Base-by-base conservation (phyloP, 192 early-diverging fungal species). In the Podila horticola region DNA sequence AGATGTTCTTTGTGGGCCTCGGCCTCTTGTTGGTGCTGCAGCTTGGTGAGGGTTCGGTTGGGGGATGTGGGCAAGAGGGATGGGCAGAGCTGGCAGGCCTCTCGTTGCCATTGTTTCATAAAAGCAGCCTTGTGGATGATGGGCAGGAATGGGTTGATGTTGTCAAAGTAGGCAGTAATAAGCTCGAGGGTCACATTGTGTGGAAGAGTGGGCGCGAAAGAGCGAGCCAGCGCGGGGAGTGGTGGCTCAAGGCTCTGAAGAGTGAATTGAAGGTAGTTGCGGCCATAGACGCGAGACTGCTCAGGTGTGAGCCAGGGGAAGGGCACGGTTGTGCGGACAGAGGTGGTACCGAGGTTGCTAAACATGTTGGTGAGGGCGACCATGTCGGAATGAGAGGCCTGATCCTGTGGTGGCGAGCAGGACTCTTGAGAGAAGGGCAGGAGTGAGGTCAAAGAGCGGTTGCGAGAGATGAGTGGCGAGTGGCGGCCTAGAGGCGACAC, bases 251-350 rank as follows among this genome's bases (percentile, higher is more conserved):
- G 60, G 26, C 70, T 72, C 11, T 72, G 58, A n/a, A 52, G 57
- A 0, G 76, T 52, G 55, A 79, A 79, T 58, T 79, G 76, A 2
- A 79, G 76, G 52, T 79, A 68, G 66, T 79, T 79, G 65, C 76
- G 76, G 28, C 76, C 76, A 22, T 79, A 79, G 28, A 67, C 69
- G 11, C 62, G 76, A 12, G 76, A 79, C 38, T 79, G 76, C 49
- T 79, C 76, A 15, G 76, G 76, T 3, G 76, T 67, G 41, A 79
- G 70, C 76, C 76, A 79, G 48, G 76, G 76, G 66, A 79, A 79
- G 7, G 76, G 76, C 9, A 79, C 76, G 8, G 76, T 79, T 1
- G 76, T 79, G 24, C 76, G 64, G 24, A 72, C 68, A 41, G 76
- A 79, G 7, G 76, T 79, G 12, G 76, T 72, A 38, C 76, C 76